Percentiles rank a stretch among this genome's conserved stretches.
phyloP scores from a whole-genome alignment of 2,329 filamentous ascomycete species.

The Arthrinium puccinioides region DNA sequence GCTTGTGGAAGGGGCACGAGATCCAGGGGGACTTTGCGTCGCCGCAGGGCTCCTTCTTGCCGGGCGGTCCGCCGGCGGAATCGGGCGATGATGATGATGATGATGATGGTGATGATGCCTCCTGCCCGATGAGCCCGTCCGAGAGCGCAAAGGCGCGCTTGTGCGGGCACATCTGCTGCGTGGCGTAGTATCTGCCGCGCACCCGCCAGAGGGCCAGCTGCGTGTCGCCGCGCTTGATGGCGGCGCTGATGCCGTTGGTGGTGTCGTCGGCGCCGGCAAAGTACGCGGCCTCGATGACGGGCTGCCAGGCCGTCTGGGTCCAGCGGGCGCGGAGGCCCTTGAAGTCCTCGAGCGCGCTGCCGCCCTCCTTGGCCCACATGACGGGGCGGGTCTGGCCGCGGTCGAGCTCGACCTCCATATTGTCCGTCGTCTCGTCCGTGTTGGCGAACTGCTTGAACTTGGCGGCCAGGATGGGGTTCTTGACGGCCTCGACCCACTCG shows the following conservation, averaged over 20 bases:
- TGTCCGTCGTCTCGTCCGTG: constrained; percentile 62
- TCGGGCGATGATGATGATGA: constrained; percentile 6
- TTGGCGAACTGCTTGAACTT: constrained; percentile 82
- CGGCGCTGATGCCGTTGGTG: constrained; percentile 67
- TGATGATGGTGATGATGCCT: constrained; percentile 28
- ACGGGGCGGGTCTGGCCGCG: constrained; percentile 67
- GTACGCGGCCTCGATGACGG: constrained; percentile 62
- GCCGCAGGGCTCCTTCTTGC: constrained; percentile 6
- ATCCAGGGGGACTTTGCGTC: constrained; percentile 57
- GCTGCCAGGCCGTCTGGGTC: constrained; percentile 66
- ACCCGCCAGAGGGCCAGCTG: constrained; percentile 85
- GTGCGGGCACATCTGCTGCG: constrained; percentile 93
- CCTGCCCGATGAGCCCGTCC: constrained; percentile 75
- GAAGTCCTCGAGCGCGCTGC: constrained; percentile 62
- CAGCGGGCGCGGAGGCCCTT: constrained; percentile 56
- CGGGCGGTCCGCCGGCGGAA: constrained; percentile 12
- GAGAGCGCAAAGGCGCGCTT: constrained; percentile 85
- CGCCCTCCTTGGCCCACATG: constrained; percentile 68
- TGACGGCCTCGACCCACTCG: constrained; percentile 83
- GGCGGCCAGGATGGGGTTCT: constrained; percentile 56
- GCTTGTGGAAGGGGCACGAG: constrained; percentile 82
- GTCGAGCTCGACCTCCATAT: constrained; percentile 64
- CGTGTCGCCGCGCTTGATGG: constrained; percentile 80
- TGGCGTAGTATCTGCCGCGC: constrained; percentile 71
- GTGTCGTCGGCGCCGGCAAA: constrained; percentile 58